Evolutionary conservation across 208 protist species (phyloP).

Genomic region (Leishmania tarentolae): DNA sequence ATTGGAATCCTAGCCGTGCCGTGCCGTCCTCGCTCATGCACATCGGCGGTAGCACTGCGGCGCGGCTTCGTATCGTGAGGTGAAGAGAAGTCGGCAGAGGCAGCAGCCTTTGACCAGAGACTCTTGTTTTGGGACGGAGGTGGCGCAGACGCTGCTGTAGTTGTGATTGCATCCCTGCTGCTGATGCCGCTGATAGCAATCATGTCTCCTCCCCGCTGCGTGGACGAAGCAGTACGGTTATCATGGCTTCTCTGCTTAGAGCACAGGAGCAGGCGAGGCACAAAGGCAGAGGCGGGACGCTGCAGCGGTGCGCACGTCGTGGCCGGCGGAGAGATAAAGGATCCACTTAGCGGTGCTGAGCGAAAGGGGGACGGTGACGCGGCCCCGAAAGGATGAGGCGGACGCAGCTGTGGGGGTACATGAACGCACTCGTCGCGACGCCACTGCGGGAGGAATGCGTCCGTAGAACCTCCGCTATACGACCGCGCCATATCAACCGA

Average conservation of each 20-base stretch:
- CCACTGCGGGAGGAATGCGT: neutral
- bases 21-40: neutral
- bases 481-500: neutral
- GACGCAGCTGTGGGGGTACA: slow-evolving; percentile 5
- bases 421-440: neutral
- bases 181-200: neutral
- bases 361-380: neutral
- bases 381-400: neutral
- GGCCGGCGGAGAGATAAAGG: neutral
- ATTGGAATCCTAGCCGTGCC: neutral
- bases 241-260: neutral
- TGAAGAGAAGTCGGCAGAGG: neutral
- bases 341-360: neutral
- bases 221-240: neutral
- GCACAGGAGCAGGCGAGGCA: slow-evolving; percentile 3
- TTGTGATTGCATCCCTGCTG: neutral
- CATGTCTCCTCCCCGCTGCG: neutral
- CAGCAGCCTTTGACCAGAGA: slow-evolving; percentile 8
- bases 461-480: neutral
- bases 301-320: neutral
- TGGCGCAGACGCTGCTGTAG: neutral
- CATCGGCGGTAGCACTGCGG: neutral
- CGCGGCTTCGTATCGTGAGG: neutral
- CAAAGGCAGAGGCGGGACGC: slow-evolving; percentile 3
- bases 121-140: slow-evolving; percentile 15